Base-by-base conservation (phyloP, 805 yeast genomes). In the Candida chilensis region DNA sequence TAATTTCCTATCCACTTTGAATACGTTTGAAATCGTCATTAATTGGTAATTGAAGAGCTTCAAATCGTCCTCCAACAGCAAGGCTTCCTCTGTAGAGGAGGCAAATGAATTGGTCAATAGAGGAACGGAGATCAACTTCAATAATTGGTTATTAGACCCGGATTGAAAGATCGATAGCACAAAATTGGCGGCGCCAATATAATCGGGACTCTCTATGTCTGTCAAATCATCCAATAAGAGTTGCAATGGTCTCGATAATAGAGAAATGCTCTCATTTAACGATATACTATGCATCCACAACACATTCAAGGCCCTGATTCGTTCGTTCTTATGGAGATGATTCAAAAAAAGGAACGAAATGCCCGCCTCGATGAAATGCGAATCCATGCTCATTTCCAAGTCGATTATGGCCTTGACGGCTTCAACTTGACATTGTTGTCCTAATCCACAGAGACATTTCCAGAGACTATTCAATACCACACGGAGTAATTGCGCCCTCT, bases 281-380 rank as follows among this genome's bases (percentile, higher is more conserved):
- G 62, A 50, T 6, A 53, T 36, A 0, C 90, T 67, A 41, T 83
- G 90, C 3, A 65, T 63, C 96, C 96, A 90, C 4, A 88, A 47
- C 6, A 73, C 65, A 30, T 74, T 65, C 38, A 85, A 69, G 0
- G 82, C 79, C 12, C 59, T 49, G 1, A 79, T 50, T 35, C 75
- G 60, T 12, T 62, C 52, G 5, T 52, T 46, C 14, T 64, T 52
- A 20, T 45, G 47, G 5, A 52, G 37, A 5, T 33, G 29, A 4
- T 40, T 46, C 10, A 77, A 44, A 18, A 84, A 64, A 28, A 74
- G 61, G 2, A 70, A 58, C 0, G 84, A 59, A 3, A 88, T 38
- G 0, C 85, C 81, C 1, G 94, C 90, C 42, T 87, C 94, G 16
- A 87, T 66, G 36, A 71, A 67, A 28, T 68, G 54, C 2, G 66